These are phyloP conservation scores for Suillus discolor DNA, from an alignment of 768 basidiomycete genomes.

Conservation along the genomic window DNA sequence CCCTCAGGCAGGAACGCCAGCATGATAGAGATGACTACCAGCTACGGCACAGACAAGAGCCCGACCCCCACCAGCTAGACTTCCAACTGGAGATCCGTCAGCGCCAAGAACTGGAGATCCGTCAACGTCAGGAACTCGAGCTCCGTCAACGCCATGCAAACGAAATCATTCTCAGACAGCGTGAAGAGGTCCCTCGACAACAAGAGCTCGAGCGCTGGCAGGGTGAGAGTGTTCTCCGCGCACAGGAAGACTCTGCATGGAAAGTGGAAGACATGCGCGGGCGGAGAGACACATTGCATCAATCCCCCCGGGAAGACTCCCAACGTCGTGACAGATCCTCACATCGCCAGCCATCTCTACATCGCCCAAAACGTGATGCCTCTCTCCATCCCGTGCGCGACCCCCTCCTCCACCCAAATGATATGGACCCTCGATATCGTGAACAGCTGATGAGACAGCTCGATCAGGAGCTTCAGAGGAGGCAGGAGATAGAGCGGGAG, in stretches of 20 bases:
- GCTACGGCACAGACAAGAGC: neutral
- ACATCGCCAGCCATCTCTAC: constrained; percentile 1
- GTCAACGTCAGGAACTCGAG: neutral
- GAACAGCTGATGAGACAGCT: constrained; percentile 3
- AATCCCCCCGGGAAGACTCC: neutral
- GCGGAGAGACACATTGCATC: neutral
- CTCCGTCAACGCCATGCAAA: neutral
- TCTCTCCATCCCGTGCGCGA: neutral
- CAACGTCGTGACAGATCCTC: neutral
- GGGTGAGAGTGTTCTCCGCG: neutral
- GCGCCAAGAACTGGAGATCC: constrained; percentile 1
- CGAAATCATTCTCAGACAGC: neutral
- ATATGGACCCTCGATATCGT: neutral
- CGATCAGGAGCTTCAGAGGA: neutral
- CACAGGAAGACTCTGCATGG: neutral
- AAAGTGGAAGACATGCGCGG: constrained; percentile 1
- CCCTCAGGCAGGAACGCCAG: constrained; percentile 19
- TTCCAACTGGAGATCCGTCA: neutral
- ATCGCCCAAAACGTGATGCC: neutral
- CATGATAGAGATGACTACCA: neutral
- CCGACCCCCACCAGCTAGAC: neutral
- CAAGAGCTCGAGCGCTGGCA: constrained; percentile 2
- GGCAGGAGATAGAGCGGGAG: neutral
- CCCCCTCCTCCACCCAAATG: constrained; percentile 3
- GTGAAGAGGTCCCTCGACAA: neutral